Evolutionary conservation across 1,284 basidiomycete species (phyloP).

Genomic region (Cutaneotrichosporon spelunceum): DNA sequence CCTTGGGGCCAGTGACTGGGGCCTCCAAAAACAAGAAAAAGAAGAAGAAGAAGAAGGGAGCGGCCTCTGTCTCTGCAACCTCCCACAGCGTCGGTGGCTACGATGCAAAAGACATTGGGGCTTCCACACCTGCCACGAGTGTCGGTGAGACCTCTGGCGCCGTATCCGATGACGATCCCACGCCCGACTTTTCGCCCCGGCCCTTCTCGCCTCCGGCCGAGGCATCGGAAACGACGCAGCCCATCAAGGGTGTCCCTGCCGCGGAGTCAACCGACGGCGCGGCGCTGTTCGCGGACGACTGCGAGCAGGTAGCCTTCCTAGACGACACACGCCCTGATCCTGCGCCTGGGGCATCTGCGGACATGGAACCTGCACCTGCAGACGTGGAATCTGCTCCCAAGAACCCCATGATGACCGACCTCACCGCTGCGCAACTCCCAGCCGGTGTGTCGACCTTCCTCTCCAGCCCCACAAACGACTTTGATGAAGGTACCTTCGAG

Average conservation of each 20-base stretch:
- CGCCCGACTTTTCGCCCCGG: not conserved
- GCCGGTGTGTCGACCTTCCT: slow-evolving; percentile 1
- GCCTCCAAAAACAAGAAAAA: slow-evolving; percentile 26
- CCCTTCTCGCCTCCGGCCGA: not conserved
- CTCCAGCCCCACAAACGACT: slow-evolving; percentile 1
- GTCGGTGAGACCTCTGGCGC: not conserved
- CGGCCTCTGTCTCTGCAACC: not conserved
- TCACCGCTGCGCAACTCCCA: not conserved
- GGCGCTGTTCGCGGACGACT: slow-evolving; percentile 15
- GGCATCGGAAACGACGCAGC: not conserved
- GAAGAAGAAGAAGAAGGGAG: slow-evolving; percentile 21
- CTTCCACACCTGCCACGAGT: not conserved
- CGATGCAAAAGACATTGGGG: not conserved
- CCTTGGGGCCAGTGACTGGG: slow-evolving; percentile 4
- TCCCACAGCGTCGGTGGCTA: not conserved
- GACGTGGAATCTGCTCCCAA: not conserved
- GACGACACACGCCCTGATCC: not conserved
- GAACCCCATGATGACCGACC: not conserved
- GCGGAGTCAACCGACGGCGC: slow-evolving; percentile 10
- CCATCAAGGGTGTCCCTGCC: slow-evolving; percentile 10
- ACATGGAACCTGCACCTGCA: not conserved
- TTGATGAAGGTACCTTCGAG: slow-evolving; percentile 17
- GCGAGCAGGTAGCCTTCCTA: slow-evolving; percentile 8
- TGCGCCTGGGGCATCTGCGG: not conserved
- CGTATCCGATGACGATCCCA: not conserved